A percentile compares a stretch with the other conserved stretches of the same genome.
Evolutionary conservation across 495 filamentous ascomycete species (phyloP).

Genomic region (Lasiosphaeria miniovina): DNA sequence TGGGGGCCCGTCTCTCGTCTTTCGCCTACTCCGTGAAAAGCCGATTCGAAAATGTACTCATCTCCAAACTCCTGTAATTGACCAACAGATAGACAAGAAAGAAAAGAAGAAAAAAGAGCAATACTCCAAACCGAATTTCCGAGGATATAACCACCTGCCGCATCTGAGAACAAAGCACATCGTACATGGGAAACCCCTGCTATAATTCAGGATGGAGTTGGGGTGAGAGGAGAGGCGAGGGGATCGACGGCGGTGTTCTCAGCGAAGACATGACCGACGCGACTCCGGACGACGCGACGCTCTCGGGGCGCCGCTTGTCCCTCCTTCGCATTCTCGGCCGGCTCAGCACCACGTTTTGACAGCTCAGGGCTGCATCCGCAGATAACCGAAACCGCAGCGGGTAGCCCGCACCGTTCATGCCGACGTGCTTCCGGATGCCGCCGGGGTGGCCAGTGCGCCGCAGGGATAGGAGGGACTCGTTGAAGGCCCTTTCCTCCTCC

Average conservation of each 20-base stretch:
- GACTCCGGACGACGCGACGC: constrained; percentile 17
- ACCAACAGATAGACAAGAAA: neutral
- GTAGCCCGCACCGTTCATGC: constrained; percentile 20
- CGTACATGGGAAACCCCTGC: neutral
- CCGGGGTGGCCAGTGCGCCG: constrained; percentile 28
- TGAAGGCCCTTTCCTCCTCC: constrained; percentile 2
- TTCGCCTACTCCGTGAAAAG: neutral
- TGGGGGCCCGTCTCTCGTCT: neutral
- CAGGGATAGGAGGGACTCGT: constrained; percentile 16
- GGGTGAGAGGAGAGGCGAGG: constrained; percentile 3
- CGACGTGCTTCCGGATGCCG: constrained; percentile 32
- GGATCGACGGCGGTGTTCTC: constrained; percentile 14
- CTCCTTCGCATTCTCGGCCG: constrained; percentile 44
- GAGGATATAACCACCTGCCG: constrained; percentile 5
- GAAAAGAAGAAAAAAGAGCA: neutral
- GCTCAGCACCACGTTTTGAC: constrained; percentile 41
- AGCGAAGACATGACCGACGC: constrained; percentile 20
- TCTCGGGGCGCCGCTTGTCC: constrained; percentile 20
- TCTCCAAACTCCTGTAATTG: neutral
- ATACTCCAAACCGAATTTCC: constrained; percentile 1
- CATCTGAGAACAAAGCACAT: constrained; percentile 7
- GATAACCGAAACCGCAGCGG: constrained; percentile 38
- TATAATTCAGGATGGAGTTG: neutral
- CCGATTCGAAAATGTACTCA: neutral
- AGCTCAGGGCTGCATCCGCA: constrained; percentile 39